Percentiles rank a stretch among this genome's conserved stretches.
Evolutionary conservation across 2,329 filamentous ascomycete species (phyloP).

Genomic region (Calcarisporium arbuscula): DNA sequence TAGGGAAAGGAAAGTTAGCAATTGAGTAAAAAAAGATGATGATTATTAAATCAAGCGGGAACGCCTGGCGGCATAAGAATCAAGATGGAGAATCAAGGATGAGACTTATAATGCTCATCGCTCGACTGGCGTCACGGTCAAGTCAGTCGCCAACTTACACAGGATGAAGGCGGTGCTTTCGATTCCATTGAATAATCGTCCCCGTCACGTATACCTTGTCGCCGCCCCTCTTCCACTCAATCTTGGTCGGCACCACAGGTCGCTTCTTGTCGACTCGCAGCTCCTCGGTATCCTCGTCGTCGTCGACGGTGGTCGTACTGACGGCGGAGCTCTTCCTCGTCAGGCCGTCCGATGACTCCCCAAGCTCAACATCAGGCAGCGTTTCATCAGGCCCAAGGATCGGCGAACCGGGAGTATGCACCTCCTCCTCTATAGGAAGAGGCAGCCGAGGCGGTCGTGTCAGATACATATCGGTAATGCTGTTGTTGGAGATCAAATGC

Average conservation of each 20-base stretch:
- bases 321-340: slow-evolving; percentile 51
- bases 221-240: slow-evolving; percentile 79
- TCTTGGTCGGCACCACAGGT: slow-evolving; percentile 72
- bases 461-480: slow-evolving; percentile 58
- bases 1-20: slow-evolving; percentile 12
- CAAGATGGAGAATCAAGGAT: too few relatives aligned
- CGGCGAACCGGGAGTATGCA: slow-evolving; percentile 82
- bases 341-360: slow-evolving; percentile 43
- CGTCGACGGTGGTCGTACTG: slow-evolving; percentile 62
- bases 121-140: too few relatives aligned
- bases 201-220: slow-evolving; percentile 95
- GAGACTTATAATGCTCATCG: too few relatives aligned
- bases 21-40: too few relatives aligned
- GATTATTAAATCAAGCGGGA: too few relatives aligned
- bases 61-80: too few relatives aligned
- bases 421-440: slow-evolving; percentile 87
- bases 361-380: slow-evolving; percentile 42
- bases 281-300: slow-evolving; percentile 72
- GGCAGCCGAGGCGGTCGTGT: slow-evolving; percentile 80
- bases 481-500: slow-evolving; percentile 45
- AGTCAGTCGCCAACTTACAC: slow-evolving; percentile 78
- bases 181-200: slow-evolving; percentile 96
- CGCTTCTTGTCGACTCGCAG: slow-evolving; percentile 67
- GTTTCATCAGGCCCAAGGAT: slow-evolving; percentile 68
- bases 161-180: slow-evolving; percentile 80